Base-by-base conservation (phyloP, 2,329 filamentous ascomycete genomes). In the Spiromastix sp. region DNA sequence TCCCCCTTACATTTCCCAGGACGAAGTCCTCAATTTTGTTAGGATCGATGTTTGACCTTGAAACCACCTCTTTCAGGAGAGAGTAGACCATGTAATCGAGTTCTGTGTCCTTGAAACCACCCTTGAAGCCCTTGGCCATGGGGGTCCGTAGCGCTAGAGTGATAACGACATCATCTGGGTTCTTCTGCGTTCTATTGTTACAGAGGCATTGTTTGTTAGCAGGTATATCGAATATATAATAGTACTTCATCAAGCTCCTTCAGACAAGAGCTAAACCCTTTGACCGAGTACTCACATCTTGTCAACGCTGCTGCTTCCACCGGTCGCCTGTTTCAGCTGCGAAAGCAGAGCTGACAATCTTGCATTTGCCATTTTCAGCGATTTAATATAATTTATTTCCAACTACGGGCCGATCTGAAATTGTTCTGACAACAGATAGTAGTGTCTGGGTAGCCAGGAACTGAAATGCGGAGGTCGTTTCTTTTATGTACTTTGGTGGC, bases 161-260 rank as follows among this genome's bases (percentile, higher is more conserved):
- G 55, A 96, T 94, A 57, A 98, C 91, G 36, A 98, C 73, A 68
- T 98, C 91, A 59, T 96, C 89, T 48, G 87, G 77, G 61, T 93
- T 93, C 70, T 96, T 87, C 49, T 84, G 78, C 39, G 84, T 86
- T 55, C 86, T 94, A 49, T 6, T 37, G 16, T n/a, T n/a, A n/a
- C n/a, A n/a, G n/a, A n/a, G n/a, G n/a, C n/a, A n/a, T n/a, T n/a
- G n/a, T n/a, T n/a, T n/a, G 3, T 21, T 36, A 5, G 13, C 25
- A 36, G 8, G 13, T 16, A 30, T 6, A 32, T n/a, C n/a, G n/a
- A n/a, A 8, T 9, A 25, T n/a, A n/a, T n/a, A n/a, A n/a, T n/a
- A n/a, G n/a, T n/a, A n/a, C n/a, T n/a, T n/a, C n/a, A n/a, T n/a
- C n/a, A n/a, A n/a, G n/a, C n/a, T n/a, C n/a, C n/a, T n/a, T n/a